Conservation (phyloP, 352 stramenopile species). For the Hyaloperonospora arabidopsidis region DNA sequence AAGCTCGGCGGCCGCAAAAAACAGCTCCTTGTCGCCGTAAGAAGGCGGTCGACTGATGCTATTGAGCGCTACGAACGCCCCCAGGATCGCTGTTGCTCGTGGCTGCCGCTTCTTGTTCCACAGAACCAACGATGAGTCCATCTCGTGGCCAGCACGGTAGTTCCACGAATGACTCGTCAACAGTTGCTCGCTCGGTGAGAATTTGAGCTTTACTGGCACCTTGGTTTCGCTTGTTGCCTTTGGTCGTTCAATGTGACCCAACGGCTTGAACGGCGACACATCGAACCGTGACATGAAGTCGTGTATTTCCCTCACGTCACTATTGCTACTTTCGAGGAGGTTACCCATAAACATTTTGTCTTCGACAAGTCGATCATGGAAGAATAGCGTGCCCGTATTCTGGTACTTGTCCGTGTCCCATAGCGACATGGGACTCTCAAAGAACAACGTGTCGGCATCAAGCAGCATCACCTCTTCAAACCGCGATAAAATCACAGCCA, state of each 20-base stretch:
- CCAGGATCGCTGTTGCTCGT: constrained; percentile 36
- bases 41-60: constrained; percentile 23
- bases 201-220: constrained; percentile 20
- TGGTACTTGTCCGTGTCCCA: constrained; percentile 49
- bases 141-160: constrained; percentile 26
- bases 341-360: constrained; percentile 24
- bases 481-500: constrained; percentile 49
- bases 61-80: constrained; percentile 31
- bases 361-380: constrained; percentile 50
- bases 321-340: constrained; percentile 16
- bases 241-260: constrained; percentile 16
- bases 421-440: constrained; percentile 46
- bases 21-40: constrained; percentile 45
- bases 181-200: constrained; percentile 22
- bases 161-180: constrained; percentile 31
- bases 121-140: constrained; percentile 42
- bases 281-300: constrained; percentile 27
- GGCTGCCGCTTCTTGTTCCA: constrained; percentile 39
- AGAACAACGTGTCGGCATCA: constrained; percentile 50
- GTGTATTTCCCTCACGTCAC: constrained; percentile 27
- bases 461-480: constrained; percentile 33
- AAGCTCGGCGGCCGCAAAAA: constrained; percentile 38
- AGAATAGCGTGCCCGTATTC: constrained; percentile 56
- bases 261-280: constrained; percentile 17
- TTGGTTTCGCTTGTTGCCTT: constrained; percentile 20